Conservation (phyloP, 169 alveolate genomes). For the Cryptosporidium muris region DNA sequence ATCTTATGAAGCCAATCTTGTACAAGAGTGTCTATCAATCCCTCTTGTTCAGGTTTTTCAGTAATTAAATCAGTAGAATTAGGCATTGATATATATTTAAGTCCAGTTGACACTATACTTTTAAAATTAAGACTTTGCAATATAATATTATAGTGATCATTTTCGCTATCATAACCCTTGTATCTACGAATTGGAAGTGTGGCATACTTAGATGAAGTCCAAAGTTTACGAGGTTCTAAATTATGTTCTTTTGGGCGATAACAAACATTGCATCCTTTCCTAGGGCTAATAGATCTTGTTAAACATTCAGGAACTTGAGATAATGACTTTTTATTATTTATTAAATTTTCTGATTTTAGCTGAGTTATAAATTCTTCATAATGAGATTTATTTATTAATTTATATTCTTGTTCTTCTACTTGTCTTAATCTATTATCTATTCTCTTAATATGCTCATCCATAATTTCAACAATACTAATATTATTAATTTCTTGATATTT, state of each 20-base stretch:
- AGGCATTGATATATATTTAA: too few species aligned
- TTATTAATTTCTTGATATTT: background rate
- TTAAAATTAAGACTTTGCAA: too few species aligned
- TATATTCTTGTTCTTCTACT: slow-evolving; percentile 50
- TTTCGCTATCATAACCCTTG: slow-evolving; percentile 25
- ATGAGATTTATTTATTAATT: slow-evolving; percentile 1
- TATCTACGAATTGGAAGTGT: slow-evolving; percentile 27
- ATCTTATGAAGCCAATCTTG: too few species aligned
- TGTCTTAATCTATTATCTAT: slow-evolving; percentile 39
- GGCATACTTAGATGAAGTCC: background rate
- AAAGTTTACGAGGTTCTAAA: background rate
- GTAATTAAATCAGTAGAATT: too few species aligned
- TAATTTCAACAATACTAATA: slow-evolving; percentile 12
- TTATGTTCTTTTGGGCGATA: background rate
- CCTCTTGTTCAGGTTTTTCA: too few species aligned
- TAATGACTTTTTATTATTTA: background rate
- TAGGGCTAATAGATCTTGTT: slow-evolving; percentile 52
- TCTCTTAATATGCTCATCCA: slow-evolving; percentile 55
- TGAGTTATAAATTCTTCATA: background rate
- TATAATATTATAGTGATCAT: background rate
- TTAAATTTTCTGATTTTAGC: background rate
- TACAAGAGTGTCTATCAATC: too few species aligned
- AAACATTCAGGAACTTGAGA: slow-evolving; percentile 30
- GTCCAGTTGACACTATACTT: too few species aligned
- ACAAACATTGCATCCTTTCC: slow-evolving; percentile 56